These are phyloP conservation scores for Apophysomyces sp. DNA, from an alignment of 371 early-diverging fungal species.

Conservation along the genomic window DNA sequence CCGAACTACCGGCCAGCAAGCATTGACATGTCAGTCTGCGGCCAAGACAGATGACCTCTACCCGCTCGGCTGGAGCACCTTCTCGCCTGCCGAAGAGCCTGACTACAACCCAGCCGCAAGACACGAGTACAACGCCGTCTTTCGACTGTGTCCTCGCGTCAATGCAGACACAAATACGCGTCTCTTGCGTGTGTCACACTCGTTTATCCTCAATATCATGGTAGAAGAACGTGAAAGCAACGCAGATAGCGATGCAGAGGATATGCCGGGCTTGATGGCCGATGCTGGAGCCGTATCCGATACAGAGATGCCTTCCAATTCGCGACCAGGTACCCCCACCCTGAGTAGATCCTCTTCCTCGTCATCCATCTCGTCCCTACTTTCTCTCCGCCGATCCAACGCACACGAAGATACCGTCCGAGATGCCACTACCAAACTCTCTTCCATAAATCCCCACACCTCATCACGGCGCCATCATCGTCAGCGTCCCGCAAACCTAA, in stretches of 20 bases:
- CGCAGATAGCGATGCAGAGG: neutral
- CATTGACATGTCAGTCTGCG: neutral
- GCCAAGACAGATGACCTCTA: slow-evolving; percentile 20
- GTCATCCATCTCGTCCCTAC: slow-evolving; percentile 32
- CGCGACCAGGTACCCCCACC: slow-evolving; percentile 26
- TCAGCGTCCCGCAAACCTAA: slow-evolving; percentile 3
- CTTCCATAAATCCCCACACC: neutral
- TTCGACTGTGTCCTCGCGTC: slow-evolving; percentile 34
- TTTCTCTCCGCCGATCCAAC: slow-evolving; percentile 14
- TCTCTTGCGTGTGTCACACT: slow-evolving; percentile 22
- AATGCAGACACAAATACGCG: slow-evolving; percentile 27
- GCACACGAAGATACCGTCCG: neutral
- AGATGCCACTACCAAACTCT: neutral
- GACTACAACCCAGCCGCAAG: slow-evolving; percentile 1
- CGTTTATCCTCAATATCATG: slow-evolving; percentile 24
- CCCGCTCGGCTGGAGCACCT: slow-evolving; percentile 31
- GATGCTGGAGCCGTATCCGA: neutral
- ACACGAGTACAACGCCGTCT: slow-evolving; percentile 28
- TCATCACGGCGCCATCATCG: neutral
- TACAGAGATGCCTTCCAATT: slow-evolving; percentile 12
- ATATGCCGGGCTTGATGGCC: neutral
- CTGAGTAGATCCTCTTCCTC: slow-evolving; percentile 42
- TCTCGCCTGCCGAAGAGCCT: slow-evolving; percentile 11
- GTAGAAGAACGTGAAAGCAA: slow-evolving; percentile 9
- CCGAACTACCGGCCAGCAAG: slow-evolving; percentile 28